These are phyloP conservation scores for Tolypocladium ovalisporum DNA, from an alignment of 2,329 filamentous ascomycete species.

Conservation along the genomic window DNA sequence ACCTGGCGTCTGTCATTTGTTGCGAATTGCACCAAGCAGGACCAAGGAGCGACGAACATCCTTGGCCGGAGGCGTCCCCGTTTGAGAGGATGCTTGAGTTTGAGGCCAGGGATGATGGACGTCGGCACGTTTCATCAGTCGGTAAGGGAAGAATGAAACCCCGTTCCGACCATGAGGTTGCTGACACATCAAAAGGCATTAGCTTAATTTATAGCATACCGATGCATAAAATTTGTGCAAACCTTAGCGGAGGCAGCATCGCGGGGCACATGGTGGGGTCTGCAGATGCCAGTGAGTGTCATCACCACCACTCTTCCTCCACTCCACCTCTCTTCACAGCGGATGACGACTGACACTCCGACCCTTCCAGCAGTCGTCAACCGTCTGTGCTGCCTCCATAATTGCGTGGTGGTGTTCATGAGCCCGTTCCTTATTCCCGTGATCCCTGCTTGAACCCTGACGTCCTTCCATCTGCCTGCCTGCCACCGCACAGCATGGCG, in stretches of 20 bases:
- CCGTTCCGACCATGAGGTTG: background rate
- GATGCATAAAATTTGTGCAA: too few species aligned
- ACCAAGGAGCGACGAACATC: background rate
- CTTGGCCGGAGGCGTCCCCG: background rate
- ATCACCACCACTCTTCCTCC: background rate
- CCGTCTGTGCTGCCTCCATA: background rate
- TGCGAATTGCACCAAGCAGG: background rate
- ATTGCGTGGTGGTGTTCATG: background rate
- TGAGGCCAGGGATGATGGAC: background rate
- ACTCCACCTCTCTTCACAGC: background rate
- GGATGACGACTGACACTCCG: background rate
- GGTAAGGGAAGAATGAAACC: background rate
- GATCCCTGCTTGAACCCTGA: background rate
- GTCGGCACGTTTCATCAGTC: background rate
- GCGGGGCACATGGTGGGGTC: background rate
- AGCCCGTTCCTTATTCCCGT: background rate
- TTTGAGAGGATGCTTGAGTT: background rate
- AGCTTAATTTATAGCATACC: too few species aligned
- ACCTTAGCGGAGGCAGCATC: background rate
- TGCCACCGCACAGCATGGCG: constrained; percentile 52
- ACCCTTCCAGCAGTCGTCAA: background rate
- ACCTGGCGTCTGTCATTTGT: background rate
- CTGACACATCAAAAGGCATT: background rate
- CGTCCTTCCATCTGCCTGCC: background rate
- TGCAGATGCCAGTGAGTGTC: background rate